Evolutionary conservation across 2,329 filamentous ascomycete species (phyloP).

Genomic region (Pseudocercospora macadamiae): DNA sequence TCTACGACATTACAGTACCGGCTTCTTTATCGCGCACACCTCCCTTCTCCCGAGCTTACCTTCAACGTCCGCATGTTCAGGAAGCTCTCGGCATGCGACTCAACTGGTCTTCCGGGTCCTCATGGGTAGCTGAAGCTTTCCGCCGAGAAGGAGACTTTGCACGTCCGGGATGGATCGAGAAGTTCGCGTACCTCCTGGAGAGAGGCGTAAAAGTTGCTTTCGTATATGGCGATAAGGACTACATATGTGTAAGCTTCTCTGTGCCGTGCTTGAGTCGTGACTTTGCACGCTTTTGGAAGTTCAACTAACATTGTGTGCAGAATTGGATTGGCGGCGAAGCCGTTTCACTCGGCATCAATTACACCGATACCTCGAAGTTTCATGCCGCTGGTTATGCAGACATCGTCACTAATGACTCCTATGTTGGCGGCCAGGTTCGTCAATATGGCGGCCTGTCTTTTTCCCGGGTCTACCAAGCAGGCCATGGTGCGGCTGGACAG

Average conservation of each 20-base stretch:
- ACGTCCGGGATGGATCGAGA: conserved; percentile 52
- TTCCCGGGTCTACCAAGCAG: conserved; percentile 30
- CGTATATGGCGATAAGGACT: conserved; percentile 61
- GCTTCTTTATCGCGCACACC: conserved; percentile 40
- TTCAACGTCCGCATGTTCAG: conserved; percentile 60
- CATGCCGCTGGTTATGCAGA: conserved; percentile 50
- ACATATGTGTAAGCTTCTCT: too few relatives aligned
- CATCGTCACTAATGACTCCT: conserved; percentile 22
- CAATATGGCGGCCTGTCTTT: conserved; percentile 36
- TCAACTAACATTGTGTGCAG: too few relatives aligned
- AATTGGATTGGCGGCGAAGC: conserved; percentile 61
- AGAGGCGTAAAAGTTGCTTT: conserved; percentile 58
- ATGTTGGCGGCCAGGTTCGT: conserved; percentile 29
- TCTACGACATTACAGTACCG: conserved; percentile 54
- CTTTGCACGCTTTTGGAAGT: too few relatives aligned
- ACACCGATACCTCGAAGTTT: conserved; percentile 48
- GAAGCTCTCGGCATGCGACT: conserved; percentile 59
- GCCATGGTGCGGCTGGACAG: conserved; percentile 52
- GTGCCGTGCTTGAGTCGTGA: too few relatives aligned
- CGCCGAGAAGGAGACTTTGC: conserved; percentile 52
- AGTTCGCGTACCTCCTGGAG: conserved; percentile 59
- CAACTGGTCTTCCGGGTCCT: conserved; percentile 56
- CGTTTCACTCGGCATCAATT: conserved; percentile 52
- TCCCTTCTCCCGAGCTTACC: conserved; percentile 45
- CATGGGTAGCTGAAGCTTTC: conserved; percentile 29